Evolutionary conservation across 2,329 filamentous ascomycete genomes (phyloP).

Genomic region (Dothistroma septosporum): DNA sequence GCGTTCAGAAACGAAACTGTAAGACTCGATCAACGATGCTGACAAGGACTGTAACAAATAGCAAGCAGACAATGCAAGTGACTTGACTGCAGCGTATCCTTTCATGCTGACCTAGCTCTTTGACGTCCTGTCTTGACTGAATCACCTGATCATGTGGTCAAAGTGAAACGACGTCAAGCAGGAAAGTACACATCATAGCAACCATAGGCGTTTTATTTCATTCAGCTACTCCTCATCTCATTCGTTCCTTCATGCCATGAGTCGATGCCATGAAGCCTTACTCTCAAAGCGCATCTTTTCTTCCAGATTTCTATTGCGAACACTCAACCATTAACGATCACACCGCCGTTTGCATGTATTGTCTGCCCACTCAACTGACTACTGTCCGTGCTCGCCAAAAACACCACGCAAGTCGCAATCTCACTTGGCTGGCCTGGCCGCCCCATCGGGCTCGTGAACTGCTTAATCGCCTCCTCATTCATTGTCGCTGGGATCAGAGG

Average conservation of each 20-base stretch:
- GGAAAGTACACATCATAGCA: background rate
- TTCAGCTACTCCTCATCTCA: background rate
- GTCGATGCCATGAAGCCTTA: background rate
- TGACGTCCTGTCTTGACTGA: background rate
- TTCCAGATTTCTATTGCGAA: background rate
- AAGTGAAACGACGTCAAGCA: background rate
- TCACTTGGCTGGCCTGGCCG: conserved; percentile 75
- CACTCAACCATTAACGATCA: conserved; percentile 47
- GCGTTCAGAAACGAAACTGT: background rate
- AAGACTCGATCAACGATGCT: background rate
- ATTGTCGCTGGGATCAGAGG: conserved; percentile 71
- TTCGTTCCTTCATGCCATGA: background rate
- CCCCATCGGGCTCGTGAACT: conserved; percentile 71
- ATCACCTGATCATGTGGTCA: background rate
- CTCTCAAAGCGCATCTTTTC: background rate
- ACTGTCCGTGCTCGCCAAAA: conserved; percentile 71
- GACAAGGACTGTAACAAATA: conserved; percentile 4
- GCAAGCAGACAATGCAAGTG: conserved; percentile 1
- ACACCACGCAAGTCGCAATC: conserved; percentile 77
- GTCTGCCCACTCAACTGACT: conserved; percentile 69
- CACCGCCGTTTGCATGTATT: conserved; percentile 61
- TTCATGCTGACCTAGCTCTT: background rate
- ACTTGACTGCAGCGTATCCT: background rate
- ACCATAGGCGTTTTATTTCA: background rate
- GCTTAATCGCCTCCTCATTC: conserved; percentile 64